These are phyloP conservation scores for Solanum boliviense DNA, from an alignment of 257 asterid genomes.

Conservation along the genomic window DNA sequence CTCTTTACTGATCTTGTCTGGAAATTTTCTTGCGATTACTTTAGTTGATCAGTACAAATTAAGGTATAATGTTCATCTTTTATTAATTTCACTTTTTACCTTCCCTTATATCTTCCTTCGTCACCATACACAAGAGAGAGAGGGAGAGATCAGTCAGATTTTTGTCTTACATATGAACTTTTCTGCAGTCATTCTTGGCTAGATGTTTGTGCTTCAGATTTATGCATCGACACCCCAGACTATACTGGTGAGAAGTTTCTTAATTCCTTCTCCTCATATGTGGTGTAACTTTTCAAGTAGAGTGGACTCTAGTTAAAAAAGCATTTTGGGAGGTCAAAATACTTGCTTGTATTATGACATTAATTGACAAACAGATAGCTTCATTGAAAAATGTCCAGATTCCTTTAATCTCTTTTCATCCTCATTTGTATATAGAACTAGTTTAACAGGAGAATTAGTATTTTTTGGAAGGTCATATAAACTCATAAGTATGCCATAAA, in stretches of 20 bases:
- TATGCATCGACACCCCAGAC: background rate
- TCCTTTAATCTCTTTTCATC: background rate
- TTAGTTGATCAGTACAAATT: slow-evolving; percentile 3
- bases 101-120: background rate
- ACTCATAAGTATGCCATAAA: background rate
- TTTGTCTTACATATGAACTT: background rate
- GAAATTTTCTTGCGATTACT: background rate
- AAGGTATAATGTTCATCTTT: background rate
- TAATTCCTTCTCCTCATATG: background rate
- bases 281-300: background rate
- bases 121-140: background rate
- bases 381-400: background rate
- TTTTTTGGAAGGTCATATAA: background rate
- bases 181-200: background rate
- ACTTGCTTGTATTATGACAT: background rate
- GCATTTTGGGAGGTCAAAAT: background rate
- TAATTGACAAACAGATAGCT: background rate
- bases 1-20: background rate
- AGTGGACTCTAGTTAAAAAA: background rate
- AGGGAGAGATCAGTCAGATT: background rate
- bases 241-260: background rate
- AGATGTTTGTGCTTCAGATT: background rate
- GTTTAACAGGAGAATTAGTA: background rate
- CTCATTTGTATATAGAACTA: background rate
- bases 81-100: background rate